Conservation (phyloP, 208 protist species). For the Acanthamoeba sp. region DNA sequence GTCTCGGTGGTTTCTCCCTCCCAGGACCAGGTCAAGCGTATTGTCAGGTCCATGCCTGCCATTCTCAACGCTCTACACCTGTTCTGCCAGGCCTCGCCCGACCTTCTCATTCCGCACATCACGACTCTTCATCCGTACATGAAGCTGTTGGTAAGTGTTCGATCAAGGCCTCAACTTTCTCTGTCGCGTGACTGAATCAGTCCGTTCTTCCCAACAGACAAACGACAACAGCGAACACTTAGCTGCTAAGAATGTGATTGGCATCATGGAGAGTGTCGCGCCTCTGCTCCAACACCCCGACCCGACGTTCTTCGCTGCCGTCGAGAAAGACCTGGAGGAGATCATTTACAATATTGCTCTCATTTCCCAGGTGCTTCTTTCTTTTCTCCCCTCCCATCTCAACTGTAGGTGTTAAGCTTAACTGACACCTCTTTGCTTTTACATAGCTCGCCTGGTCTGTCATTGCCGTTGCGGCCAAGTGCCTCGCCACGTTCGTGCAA, state of each 20-base stretch:
- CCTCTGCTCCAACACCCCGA: conserved; percentile 57
- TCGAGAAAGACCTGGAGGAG: conserved; percentile 65
- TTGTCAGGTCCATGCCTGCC: conserved; percentile 21
- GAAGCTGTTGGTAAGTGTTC: conserved; percentile 40
- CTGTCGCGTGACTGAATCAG: neutral
- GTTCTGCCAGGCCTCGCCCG: conserved; percentile 63
- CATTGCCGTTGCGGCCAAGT: conserved; percentile 24
- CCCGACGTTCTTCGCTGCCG: conserved; percentile 5
- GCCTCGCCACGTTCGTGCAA: conserved; percentile 39
- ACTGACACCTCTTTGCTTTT: neutral
- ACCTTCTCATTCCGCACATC: conserved; percentile 68
- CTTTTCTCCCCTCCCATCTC: neutral
- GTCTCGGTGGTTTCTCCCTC: neutral
- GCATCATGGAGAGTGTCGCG: conserved; percentile 56
- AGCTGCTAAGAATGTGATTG: conserved; percentile 21
- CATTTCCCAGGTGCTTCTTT: neutral
- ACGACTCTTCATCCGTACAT: conserved; percentile 67
- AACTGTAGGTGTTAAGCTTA: neutral
- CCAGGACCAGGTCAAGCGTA: neutral
- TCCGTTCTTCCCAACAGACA: neutral
- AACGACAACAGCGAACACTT: conserved; percentile 67
- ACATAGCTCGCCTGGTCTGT: conserved; percentile 41
- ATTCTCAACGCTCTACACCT: conserved; percentile 43
- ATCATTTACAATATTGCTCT: conserved; percentile 59
- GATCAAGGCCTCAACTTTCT: neutral